phyloP scores from a whole-genome alignment of 108 stramenopile species.

The Skeletonema marinoi region DNA sequence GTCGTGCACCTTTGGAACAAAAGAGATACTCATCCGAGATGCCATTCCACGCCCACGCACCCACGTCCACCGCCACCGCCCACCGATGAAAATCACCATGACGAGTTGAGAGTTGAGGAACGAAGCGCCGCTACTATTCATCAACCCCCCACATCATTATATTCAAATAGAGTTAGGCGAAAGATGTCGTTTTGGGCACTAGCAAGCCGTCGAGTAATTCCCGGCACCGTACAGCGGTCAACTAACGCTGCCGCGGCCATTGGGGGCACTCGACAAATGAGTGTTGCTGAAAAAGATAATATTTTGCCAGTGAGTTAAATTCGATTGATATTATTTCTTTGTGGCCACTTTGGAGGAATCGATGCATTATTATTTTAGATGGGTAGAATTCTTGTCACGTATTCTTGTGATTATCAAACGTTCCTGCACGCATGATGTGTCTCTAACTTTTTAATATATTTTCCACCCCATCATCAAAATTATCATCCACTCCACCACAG shows the following conservation, averaged over 20 bases:
- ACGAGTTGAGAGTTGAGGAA: too few species aligned
- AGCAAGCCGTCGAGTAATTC: constrained; percentile 10
- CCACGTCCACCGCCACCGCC: too few species aligned
- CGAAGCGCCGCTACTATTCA: neutral
- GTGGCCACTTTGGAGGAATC: too few species aligned
- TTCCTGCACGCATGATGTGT: neutral
- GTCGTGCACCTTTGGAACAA: too few species aligned
- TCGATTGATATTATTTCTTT: too few species aligned
- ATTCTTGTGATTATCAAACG: neutral
- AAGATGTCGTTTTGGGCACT: constrained; percentile 18
- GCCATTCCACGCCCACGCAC: too few species aligned
- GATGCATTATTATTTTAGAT: too few species aligned
- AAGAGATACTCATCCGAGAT: too few species aligned
- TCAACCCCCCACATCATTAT: neutral
- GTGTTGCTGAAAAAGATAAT: constrained; percentile 43
- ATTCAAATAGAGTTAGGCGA: neutral
- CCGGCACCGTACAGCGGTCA: neutral
- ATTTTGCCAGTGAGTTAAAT: constrained; percentile 43
- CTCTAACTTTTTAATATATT: neutral
- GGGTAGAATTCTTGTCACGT: too few species aligned
- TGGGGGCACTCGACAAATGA: constrained; percentile 21
- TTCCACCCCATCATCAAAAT: neutral
- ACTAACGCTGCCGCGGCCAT: constrained; percentile 9
- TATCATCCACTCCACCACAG: constrained; percentile 27
- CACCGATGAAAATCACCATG: too few species aligned